A percentile compares a stretch with the other conserved stretches of the same genome.
Conservation (phyloP, 179 eudicot genomes). For the Monotropa hypopitys region DNA sequence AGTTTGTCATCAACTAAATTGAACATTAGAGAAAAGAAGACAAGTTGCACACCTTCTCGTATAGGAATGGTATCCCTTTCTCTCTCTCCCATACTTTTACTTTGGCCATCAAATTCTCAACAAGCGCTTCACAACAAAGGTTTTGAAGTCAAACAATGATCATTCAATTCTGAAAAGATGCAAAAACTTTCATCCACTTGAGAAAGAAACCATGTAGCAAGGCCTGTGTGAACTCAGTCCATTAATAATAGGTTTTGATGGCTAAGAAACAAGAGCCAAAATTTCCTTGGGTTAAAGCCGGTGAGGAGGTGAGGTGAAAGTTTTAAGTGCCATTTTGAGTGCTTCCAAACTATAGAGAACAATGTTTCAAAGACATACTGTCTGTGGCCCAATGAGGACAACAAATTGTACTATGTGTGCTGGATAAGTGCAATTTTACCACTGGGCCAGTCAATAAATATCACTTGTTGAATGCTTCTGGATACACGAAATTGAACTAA, state of each 20-base stretch:
- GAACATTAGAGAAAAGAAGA: neutral
- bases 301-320: neutral
- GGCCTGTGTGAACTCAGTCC: neutral
- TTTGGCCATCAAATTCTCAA: conserved; percentile 49
- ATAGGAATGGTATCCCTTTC: conserved; percentile 54
- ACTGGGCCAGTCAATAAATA: neutral
- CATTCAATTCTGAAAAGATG: neutral
- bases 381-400: neutral
- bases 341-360: neutral
- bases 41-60: conserved; percentile 38
- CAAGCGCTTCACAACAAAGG: conserved; percentile 38
- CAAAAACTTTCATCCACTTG: neutral
- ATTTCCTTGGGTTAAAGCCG: neutral
- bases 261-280: neutral
- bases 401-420: neutral
- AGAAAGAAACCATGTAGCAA: neutral
- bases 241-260: neutral
- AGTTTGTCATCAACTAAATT: neutral
- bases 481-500: neutral
- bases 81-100: conserved; percentile 70
- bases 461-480: neutral
- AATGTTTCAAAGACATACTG: neutral
- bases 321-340: neutral
- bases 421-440: neutral
- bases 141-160: neutral